Evolutionary conservation across 176 grass and related monocot genomes (phyloP), one percentile per base, ranked within the genome.

Genomic region (Avena sativa): DNA sequence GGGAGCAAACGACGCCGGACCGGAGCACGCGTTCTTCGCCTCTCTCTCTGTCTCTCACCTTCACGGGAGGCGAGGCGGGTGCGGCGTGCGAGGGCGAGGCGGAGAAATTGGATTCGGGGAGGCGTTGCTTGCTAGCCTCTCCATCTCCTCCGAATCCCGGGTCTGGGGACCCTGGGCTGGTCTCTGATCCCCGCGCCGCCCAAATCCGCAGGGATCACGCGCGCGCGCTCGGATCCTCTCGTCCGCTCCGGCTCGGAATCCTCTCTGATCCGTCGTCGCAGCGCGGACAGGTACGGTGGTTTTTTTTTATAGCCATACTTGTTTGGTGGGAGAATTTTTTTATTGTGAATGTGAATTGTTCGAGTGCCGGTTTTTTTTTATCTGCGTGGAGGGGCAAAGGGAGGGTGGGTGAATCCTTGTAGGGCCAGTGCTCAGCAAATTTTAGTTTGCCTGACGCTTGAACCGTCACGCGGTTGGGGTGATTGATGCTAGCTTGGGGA

Each of bases 31-130:
- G 77, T 91, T 85, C 82, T 52, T 81, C 90, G 71, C 78, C 86
- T 76, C 85, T 90, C 88, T 36, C 89, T 73, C 68, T 71, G 32
- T 72, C 85, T 87, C 85, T 78, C 84, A 30, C 88, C 65, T 63
- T 56, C 23, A 53, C 72, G 72, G 81, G 80, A 77, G 81, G 81
- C 43, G 78, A 63, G 84, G 84, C 30, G 88, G 20, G 62, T 34
- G 51, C 58, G 65, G 49, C 65, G 85, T n/a, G 74, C 72, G 87
- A 62, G 50, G 81, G 82, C 57, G 79, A 70, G 85, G 81, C 59
- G 71, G 49, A 25, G 76, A 19, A 17, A 30, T 79, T 51, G 83
- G 67, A 80, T 66, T 80, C 21, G 77, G 77, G 82, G 86, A 81
- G 85, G 81, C 76, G 15, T n/a, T 14, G 68, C 55, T 57, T 58